These are phyloP conservation scores for Ricinus communis DNA, from an alignment of 345 rosid species.

Conservation along the genomic window DNA sequence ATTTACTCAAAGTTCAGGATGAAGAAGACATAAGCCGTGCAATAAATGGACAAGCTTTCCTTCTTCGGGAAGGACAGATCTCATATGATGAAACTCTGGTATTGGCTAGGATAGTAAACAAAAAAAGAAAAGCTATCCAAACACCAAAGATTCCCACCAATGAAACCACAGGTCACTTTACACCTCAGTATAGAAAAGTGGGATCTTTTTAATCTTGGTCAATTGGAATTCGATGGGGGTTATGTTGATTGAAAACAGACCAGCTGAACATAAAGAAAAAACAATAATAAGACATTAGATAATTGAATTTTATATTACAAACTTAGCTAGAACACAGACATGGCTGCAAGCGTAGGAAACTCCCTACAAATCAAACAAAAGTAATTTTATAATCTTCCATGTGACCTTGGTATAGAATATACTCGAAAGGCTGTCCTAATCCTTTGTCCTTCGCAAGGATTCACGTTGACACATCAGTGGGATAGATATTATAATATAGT, in stretches of 20 bases:
- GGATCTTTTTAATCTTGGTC: slow-evolving; percentile 47
- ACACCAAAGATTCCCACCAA: slow-evolving; percentile 47
- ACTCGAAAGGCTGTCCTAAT: slow-evolving; percentile 49
- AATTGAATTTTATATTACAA: slow-evolving; percentile 43
- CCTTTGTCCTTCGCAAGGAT: slow-evolving; percentile 39
- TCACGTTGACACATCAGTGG: slow-evolving; percentile 33
- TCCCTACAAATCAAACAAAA: slow-evolving; percentile 34
- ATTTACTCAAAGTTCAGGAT: slow-evolving; percentile 52
- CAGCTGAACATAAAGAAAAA: slow-evolving; percentile 53
- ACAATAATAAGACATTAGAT: slow-evolving; percentile 38
- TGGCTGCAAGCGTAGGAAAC: slow-evolving; percentile 40
- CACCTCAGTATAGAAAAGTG: slow-evolving; percentile 33
- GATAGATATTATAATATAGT: slow-evolving; percentile 16
- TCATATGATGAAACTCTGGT: slow-evolving; percentile 32
- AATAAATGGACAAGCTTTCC: slow-evolving; percentile 25
- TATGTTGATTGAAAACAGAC: slow-evolving; percentile 35
- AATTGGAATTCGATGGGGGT: slow-evolving; percentile 45
- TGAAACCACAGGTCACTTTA: slow-evolving; percentile 31
- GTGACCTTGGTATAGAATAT: slow-evolving; percentile 67
- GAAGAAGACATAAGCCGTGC: slow-evolving; percentile 25
- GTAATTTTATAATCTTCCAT: slow-evolving; percentile 48
- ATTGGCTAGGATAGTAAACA: slow-evolving; percentile 36
- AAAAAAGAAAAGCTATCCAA: slow-evolving; percentile 18
- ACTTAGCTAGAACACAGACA: slow-evolving; percentile 31
- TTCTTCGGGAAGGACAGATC: slow-evolving; percentile 43